Conservation (phyloP, 148 eudicot species). For the Vaccinium macrocarpon region DNA sequence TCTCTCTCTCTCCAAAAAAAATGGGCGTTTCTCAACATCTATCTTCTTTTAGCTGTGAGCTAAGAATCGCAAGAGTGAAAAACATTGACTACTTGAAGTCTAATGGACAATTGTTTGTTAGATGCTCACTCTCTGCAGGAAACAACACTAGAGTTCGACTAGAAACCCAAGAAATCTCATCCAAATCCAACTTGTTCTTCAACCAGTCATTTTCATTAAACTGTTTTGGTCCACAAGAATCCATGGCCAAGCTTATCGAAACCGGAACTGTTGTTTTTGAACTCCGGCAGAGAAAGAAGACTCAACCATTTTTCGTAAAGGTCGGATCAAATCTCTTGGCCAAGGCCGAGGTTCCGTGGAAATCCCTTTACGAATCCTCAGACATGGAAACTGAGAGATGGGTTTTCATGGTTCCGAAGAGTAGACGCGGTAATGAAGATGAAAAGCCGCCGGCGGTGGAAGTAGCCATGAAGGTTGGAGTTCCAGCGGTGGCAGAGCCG, state of each 20-base stretch:
- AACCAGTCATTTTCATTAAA: conserved; percentile 46
- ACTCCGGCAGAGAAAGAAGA: conserved; percentile 35
- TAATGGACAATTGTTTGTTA: conserved; percentile 35
- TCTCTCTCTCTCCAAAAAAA: background rate
- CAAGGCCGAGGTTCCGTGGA: conserved; percentile 54
- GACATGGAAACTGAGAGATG: conserved; percentile 45
- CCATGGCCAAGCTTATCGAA: conserved; percentile 30
- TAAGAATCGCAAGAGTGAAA: conserved; percentile 50
- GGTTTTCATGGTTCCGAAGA: conserved; percentile 20
- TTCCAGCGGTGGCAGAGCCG: background rate
- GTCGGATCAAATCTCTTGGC: conserved; percentile 35
- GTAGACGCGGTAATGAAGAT: conserved; percentile 9
- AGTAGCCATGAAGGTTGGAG: conserved; percentile 35
- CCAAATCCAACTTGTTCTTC: conserved; percentile 35
- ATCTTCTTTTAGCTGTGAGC: conserved; percentile 36
- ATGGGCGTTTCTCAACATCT: conserved; percentile 20
- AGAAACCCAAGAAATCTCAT: conserved; percentile 41
- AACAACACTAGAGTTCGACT: conserved; percentile 41
- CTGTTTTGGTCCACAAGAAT: conserved; percentile 38
- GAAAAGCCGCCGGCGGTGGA: conserved; percentile 45
- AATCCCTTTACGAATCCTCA: conserved; percentile 32
- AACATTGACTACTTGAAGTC: conserved; percentile 25
- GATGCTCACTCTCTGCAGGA: conserved; percentile 51
- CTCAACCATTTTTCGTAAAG: conserved; percentile 25
- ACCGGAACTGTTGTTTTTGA: conserved; percentile 35